These are phyloP conservation scores for Solanum hybrid DNA, from an alignment of 305 asterid genomes.

Conservation along the genomic window DNA sequence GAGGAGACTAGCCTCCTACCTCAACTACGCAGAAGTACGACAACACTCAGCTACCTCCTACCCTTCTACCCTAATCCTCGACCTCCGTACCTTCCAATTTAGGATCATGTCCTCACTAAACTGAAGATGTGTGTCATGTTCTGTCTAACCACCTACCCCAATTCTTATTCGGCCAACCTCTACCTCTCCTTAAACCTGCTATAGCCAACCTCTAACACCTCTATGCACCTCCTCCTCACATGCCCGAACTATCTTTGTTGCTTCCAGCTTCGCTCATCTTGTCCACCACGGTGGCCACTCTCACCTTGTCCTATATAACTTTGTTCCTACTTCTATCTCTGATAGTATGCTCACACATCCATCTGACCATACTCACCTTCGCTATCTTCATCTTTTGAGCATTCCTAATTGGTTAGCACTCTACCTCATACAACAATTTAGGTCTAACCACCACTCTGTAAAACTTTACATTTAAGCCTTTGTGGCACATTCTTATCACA, in stretches of 20 bases:
- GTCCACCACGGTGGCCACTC: not conserved
- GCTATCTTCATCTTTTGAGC: not conserved
- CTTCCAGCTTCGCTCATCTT: not conserved
- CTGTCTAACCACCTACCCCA: not conserved
- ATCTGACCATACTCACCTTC: not conserved
- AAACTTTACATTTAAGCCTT: not conserved
- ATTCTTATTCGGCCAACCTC: not conserved
- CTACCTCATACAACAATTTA: not conserved
- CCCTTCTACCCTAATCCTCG: not conserved
- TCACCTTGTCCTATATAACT: not conserved
- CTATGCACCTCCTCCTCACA: not conserved
- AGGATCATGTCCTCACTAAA: not conserved
- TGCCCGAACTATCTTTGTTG: not conserved
- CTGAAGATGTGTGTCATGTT: not conserved
- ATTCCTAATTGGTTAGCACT: not conserved
- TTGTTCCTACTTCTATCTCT: not conserved
- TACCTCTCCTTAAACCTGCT: not conserved
- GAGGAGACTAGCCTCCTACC: not conserved
- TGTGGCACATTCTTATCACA: not conserved
- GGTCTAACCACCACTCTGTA: not conserved
- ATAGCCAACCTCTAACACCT: not conserved
- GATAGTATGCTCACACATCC: not conserved
- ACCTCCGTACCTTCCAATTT: not conserved
- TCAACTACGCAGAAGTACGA: not conserved
- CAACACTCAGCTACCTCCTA: not conserved